phyloP scores from a whole-genome alignment of 129 eudicot genomes.

The Centaurea solstitialis region DNA sequence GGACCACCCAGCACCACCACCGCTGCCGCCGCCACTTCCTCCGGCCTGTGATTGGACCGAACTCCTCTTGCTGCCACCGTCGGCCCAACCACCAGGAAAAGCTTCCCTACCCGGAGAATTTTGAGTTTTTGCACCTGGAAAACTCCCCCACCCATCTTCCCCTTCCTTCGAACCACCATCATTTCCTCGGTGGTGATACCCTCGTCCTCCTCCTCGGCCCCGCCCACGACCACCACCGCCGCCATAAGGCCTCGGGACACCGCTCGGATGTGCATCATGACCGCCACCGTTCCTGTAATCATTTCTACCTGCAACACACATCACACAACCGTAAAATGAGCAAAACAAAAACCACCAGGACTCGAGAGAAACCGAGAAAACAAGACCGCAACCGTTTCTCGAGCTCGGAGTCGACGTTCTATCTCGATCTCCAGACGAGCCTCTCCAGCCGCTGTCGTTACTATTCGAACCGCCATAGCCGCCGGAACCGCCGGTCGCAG shows the following conservation, averaged over 20 bases:
- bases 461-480: slow-evolving; percentile 65
- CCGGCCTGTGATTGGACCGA: slow-evolving; percentile 29
- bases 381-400: slow-evolving; percentile 47
- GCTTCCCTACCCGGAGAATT: slow-evolving; percentile 72
- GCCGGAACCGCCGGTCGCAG: slow-evolving; percentile 68
- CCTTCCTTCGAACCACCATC: slow-evolving; percentile 47
- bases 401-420: slow-evolving; percentile 47
- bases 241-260: slow-evolving; percentile 69
- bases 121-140: slow-evolving; percentile 66
- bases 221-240: slow-evolving; percentile 62
- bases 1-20: slow-evolving; percentile 36
- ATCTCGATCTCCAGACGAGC: slow-evolving; percentile 51
- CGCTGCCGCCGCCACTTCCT: slow-evolving; percentile 12
- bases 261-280: slow-evolving; percentile 69
- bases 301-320: slow-evolving; percentile 60
- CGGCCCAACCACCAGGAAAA: slow-evolving; percentile 61
- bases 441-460: slow-evolving; percentile 65
- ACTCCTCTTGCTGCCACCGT: slow-evolving; percentile 33
- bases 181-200: slow-evolving; percentile 46
- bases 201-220: slow-evolving; percentile 77
- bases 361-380: background rate
- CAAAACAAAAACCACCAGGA: background rate
- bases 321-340: background rate
- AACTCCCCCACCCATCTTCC: slow-evolving; percentile 55
- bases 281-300: slow-evolving; percentile 55